Base-by-base conservation (phyloP, 2,329 filamentous ascomycete genomes). In the Pseudogymnoascus sp. region DNA sequence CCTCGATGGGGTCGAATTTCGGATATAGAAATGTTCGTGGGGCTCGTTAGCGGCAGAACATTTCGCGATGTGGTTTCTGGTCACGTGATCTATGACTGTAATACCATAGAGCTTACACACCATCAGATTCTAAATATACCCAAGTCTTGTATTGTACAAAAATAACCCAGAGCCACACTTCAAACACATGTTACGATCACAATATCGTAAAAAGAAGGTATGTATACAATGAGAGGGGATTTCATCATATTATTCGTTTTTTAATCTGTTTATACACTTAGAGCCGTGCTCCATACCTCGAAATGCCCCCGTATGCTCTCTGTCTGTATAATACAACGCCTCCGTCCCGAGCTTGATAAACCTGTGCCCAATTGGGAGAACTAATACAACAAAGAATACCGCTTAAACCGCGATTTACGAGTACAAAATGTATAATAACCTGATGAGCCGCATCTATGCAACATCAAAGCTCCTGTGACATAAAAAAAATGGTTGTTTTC, bases 211-310 rank as follows among this genome's bases (percentile, higher is more conserved):
- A 8, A 13, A 13, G 36, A 23, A 14, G 23, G 23, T 25, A 28
- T 62, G 16, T 43, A 39, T 41, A 66, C 71, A 67, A 73, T 80
- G 82, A 84, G 82, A 78, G 81, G 82, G 79, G 83, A 84, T 79
- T 77, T 81, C 76, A 57, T 57, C 48, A 76, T 77, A 82, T 83
- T 84, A 82, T 78, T 73, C 74, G 73, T 75, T 77, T 77, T 75
- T 80, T 74, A 73, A 75, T 76, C 70, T 77, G 76, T 75, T 73
- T 77, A 68, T 73, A 74, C 70, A 73, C 67, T 69, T 68, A 69
- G 63, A 70, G 65, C 67, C 68, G 57, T 61, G 34, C 34, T 43
- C 60, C 25, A 21, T 39, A 21, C 41, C 37, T 61, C 60, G 60
- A 61, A 43, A 43, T 61, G 37, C 37, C 60, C 60, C 60, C 37